Evolutionary conservation across 2,329 filamentous ascomycete species (phyloP).

Genomic region (Sporothrix pseudoabietina): DNA sequence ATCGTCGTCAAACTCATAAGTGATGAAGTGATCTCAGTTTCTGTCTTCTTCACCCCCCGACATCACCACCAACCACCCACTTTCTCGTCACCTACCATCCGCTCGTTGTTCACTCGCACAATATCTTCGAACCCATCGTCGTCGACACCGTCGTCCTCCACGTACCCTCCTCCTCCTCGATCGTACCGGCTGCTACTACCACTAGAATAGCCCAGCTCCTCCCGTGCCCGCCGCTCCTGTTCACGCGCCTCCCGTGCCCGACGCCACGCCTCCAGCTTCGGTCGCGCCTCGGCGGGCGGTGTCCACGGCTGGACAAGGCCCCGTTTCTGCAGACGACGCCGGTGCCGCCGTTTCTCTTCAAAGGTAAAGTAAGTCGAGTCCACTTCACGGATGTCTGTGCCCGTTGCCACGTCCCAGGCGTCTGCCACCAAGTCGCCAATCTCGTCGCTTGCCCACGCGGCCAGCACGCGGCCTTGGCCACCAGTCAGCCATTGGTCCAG

Average conservation of each 20-base stretch:
- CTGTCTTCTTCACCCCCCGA: not conserved
- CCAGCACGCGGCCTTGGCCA: conserved; percentile 50
- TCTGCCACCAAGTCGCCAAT: conserved; percentile 53
- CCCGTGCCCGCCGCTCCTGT: conserved; percentile 43
- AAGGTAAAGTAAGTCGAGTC: conserved; percentile 50
- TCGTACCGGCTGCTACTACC: conserved; percentile 35
- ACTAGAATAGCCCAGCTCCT: conserved; percentile 39
- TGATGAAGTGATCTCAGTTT: not conserved
- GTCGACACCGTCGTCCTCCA: conserved; percentile 12
- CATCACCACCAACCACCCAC: conserved; percentile 25
- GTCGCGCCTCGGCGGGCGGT: conserved; percentile 47
- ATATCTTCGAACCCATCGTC: conserved; percentile 28
- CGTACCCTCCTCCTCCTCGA: not conserved
- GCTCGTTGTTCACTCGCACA: conserved; percentile 43
- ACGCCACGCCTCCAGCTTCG: conserved; percentile 51
- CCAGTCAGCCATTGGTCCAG: conserved; percentile 63
- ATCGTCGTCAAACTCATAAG: not conserved
- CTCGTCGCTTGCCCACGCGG: conserved; percentile 47
- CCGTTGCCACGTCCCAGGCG: conserved; percentile 49
- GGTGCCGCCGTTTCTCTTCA: conserved; percentile 52
- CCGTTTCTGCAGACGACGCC: conserved; percentile 54
- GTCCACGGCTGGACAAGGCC: conserved; percentile 46
- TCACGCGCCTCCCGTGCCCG: conserved; percentile 47
- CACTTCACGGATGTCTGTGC: conserved; percentile 49
- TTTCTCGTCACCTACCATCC: conserved; percentile 37